Conservation (phyloP, 768 basidiomycete genomes). For the Mycena chlorophos region DNA sequence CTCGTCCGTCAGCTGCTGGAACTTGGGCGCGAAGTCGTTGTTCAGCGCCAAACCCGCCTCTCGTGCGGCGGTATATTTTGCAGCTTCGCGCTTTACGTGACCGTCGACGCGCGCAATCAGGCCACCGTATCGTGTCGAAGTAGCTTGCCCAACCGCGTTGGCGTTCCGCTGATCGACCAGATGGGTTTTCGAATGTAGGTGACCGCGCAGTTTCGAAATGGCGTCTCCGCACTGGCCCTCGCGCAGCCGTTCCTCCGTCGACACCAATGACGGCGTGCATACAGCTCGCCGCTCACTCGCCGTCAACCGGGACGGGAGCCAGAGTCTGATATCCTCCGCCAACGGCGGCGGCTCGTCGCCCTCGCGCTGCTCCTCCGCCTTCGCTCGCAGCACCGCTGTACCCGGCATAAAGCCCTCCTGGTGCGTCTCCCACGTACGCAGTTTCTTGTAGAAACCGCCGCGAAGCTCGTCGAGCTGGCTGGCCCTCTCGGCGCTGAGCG, state of each 20-base stretch:
- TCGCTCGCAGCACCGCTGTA: not conserved
- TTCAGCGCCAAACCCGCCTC: not conserved
- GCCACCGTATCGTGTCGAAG: not conserved
- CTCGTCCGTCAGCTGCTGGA: not conserved
- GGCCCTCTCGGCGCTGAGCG: not conserved
- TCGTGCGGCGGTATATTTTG: slow-evolving; percentile 7
- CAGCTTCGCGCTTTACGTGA: not conserved
- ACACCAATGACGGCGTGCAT: not conserved
- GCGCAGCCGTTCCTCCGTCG: not conserved
- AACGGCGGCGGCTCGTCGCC: not conserved
- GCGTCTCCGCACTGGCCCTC: slow-evolving; percentile 6
- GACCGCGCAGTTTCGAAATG: not conserved
- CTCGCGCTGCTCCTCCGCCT: slow-evolving; percentile 1
- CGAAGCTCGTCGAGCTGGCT: slow-evolving; percentile 10
- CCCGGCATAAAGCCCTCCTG: slow-evolving; percentile 6
- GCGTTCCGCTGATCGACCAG: slow-evolving; percentile 3
- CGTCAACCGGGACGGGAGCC: slow-evolving; percentile 4
- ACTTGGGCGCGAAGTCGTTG: not conserved
- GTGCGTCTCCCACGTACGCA: not conserved
- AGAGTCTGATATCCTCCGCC: slow-evolving; percentile 7
- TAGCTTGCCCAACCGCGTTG: not conserved
- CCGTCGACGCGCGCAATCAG: slow-evolving; percentile 11
- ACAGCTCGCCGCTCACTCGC: not conserved
- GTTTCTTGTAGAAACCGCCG: not conserved
- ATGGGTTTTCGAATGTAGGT: slow-evolving; percentile 10